Evolutionary conservation across 805 yeast genomes (phyloP), one percentile per base, ranked within the genome.

Genomic region (Wickerhamiella brachini): DNA sequence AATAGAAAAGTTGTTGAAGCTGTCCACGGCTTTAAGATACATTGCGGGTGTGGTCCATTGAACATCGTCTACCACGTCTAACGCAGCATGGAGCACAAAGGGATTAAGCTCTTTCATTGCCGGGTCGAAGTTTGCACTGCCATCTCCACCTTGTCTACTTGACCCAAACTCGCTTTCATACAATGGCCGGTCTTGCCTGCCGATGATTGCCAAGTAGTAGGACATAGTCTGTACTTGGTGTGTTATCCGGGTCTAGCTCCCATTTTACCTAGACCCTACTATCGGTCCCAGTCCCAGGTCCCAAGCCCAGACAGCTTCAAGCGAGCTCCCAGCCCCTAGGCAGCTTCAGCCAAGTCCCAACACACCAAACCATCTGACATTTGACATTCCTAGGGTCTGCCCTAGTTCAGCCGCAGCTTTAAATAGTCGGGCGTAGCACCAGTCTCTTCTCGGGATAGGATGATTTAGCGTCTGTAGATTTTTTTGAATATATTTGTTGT

Each of bases 141-240:
- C 94, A 54, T 78, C 82, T 3, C 78, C 78, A 3, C 81, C 78
- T 52, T 75, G 80, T 51, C 83, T 78, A 65, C 74, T 77, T 0
- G 93, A 78, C 1, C 90, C 85, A 50, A 89, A 81, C 61, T 88
- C 95, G 7, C 87, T 74, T 62, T 89, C 96, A 59, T 88, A 93
- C 2, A 93, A 62, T 0, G 97, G 95, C 55, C 77, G 77, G 64
- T 93, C 97, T 38, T 77, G 75, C 1, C 89, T 82, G 17, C 97
- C 97, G 43, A 93, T 78, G 47, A 93, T 82, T 3, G 94, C 83
- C 61, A 93, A 79, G 65, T 88, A 89, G 68, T 82, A 85, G n/a
- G 95, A 83, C 81, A 83, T 80, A 22, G n/a, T n/a, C n/a, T n/a
- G n/a, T n/a, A n/a, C n/a, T n/a, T n/a, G n/a, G n/a, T n/a, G n/a